Conservation (phyloP, 2,329 filamentous ascomycete genomes). For the Fusarium tuaranense region DNA sequence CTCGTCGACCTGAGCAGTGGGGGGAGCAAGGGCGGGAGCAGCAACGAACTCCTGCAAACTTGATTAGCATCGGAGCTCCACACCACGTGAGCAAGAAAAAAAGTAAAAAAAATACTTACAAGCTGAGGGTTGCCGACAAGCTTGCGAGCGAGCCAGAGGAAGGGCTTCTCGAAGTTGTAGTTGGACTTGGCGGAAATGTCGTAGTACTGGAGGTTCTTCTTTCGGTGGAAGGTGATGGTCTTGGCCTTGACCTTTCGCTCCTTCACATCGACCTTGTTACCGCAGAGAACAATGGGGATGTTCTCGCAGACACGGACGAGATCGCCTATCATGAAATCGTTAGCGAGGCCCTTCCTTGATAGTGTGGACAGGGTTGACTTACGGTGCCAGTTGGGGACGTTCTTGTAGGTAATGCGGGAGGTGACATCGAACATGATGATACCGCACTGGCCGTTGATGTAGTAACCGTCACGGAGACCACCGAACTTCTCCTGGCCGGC, state of each 20-base stretch:
- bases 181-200: constrained; percentile 99
- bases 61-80: constrained; percentile 43
- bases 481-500: constrained; percentile 99
- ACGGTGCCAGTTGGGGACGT: constrained; percentile 99
- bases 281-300: constrained; percentile 97
- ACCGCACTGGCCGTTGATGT: constrained; percentile 99
- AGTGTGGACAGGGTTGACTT: constrained; percentile 58
- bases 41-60: constrained; percentile 88
- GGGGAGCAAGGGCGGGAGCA: constrained; percentile 92
- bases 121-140: constrained; percentile 86
- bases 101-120: constrained; percentile 20
- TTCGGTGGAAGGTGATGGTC: constrained; percentile 99
- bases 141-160: constrained; percentile 99
- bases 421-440: constrained; percentile 99
- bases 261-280: constrained; percentile 99
- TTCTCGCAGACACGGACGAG: constrained; percentile 99
- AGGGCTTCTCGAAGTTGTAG: constrained; percentile 99
- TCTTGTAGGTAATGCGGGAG: constrained; percentile 99
- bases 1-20: constrained; percentile 90
- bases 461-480: constrained; percentile 99
- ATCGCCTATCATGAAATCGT: constrained; percentile 73
- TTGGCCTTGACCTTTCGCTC: constrained; percentile 99
- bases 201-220: constrained; percentile 99
- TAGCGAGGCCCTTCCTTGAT: constrained; percentile 16
- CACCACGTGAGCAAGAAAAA: too few species aligned